These are phyloP conservation scores for Diospyros lotus DNA, from an alignment of 148 eudicot species.

Conservation along the genomic window DNA sequence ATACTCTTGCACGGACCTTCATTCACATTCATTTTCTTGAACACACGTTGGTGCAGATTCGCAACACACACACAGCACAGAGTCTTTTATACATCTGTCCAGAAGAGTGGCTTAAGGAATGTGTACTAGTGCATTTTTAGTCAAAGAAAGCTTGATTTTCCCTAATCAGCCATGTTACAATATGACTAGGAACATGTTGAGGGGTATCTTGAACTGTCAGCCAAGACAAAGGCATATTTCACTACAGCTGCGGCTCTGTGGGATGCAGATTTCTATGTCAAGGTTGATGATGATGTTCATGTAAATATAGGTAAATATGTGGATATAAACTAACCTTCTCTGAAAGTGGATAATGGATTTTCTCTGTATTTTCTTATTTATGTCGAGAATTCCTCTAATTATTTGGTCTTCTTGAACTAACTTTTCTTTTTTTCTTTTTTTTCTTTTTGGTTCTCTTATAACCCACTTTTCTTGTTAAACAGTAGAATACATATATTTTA, in stretches of 20 bases:
- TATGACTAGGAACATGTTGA: constrained; percentile 67
- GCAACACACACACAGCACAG: too few species aligned
- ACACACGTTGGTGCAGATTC: too few species aligned
- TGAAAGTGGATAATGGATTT: constrained; percentile 3
- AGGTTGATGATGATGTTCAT: constrained; percentile 87
- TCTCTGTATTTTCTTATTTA: not conserved
- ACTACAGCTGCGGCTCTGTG: constrained; percentile 72
- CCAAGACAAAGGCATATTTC: constrained; percentile 73
- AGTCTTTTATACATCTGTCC: too few species aligned
- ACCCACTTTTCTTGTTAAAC: too few species aligned
- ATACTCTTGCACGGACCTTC: not conserved
- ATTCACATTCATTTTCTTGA: not conserved
- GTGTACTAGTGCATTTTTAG: not conserved
- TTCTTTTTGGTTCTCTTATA: not conserved
- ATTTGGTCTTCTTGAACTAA: not conserved
- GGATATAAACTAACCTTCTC: not conserved
- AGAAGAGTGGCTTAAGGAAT: too few species aligned
- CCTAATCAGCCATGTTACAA: constrained; percentile 9
- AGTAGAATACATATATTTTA: too few species aligned
- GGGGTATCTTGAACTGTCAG: constrained; percentile 84
- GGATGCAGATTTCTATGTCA: constrained; percentile 88
- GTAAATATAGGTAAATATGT: constrained; percentile 69
- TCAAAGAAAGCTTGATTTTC: constrained; percentile 10
- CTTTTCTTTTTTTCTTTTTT: not conserved
- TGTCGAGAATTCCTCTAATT: not conserved